A percentile compares a stretch with the other conserved stretches of the same genome.
phyloP scores from a whole-genome alignment of 495 filamentous ascomycete species.

The Talaromyces liani region DNA sequence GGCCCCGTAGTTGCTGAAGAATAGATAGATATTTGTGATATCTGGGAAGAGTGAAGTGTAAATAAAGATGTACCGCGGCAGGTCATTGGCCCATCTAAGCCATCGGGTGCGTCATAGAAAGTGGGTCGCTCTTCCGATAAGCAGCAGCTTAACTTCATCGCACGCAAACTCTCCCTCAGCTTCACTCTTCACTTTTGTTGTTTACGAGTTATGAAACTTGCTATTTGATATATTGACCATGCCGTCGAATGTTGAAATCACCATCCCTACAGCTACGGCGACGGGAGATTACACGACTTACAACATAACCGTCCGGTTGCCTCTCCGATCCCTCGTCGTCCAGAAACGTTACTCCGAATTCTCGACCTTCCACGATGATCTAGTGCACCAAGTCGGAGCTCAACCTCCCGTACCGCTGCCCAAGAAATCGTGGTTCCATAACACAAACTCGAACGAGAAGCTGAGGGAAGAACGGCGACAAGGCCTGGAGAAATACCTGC shows the following conservation, averaged over 20 bases:
- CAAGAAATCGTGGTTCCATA: constrained; percentile 76
- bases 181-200: background rate
- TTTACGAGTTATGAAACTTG: background rate
- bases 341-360: constrained; percentile 97
- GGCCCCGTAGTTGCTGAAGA: background rate
- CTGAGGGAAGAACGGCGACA: constrained; percentile 73
- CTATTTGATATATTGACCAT: constrained; percentile 32
- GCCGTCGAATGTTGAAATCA: constrained; percentile 71
- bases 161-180: background rate
- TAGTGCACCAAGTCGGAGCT: constrained; percentile 54
- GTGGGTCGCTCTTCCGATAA: constrained; percentile 8
- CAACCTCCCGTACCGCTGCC: constrained; percentile 64
- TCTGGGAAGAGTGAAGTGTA: background rate
- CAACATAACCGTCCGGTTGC: constrained; percentile 81
- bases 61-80: background rate
- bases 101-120: constrained; percentile 8
- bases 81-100: background rate
- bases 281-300: constrained; percentile 71
- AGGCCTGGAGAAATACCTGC: constrained; percentile 75
- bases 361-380: constrained; percentile 59
- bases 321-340: constrained; percentile 78
- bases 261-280: constrained; percentile 68
- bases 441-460: constrained; percentile 65
- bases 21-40: background rate
- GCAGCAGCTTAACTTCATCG: constrained; percentile 6